phyloP scores from a whole-genome alignment of 1,139 yeast species.

The Suzukiozyma palmioleophila region DNA sequence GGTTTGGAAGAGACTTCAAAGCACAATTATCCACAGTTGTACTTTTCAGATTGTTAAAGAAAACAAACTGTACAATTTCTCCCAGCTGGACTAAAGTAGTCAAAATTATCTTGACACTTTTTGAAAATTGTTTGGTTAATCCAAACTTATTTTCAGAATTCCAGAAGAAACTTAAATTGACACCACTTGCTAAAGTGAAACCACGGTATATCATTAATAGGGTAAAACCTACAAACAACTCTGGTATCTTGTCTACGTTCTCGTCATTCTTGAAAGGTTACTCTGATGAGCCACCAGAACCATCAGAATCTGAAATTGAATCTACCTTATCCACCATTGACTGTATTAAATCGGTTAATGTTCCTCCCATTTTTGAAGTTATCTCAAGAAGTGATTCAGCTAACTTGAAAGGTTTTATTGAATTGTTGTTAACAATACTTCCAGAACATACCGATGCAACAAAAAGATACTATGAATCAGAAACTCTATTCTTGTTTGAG shows the following conservation, averaged over 20 bases:
- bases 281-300: slow-evolving; percentile 83
- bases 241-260: slow-evolving; percentile 79
- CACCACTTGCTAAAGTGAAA: slow-evolving; percentile 53
- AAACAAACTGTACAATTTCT: slow-evolving; percentile 46
- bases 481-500: slow-evolving; percentile 54
- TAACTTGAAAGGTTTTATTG: slow-evolving; percentile 17
- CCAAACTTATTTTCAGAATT: slow-evolving; percentile 65
- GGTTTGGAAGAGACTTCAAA: slow-evolving; percentile 85
- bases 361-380: slow-evolving; percentile 47
- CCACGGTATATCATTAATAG: slow-evolving; percentile 65
- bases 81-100: slow-evolving; percentile 60
- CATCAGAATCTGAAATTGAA: slow-evolving; percentile 88
- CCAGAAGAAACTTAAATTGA: slow-evolving; percentile 51
- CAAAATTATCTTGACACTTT: slow-evolving; percentile 58
- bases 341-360: slow-evolving; percentile 66
- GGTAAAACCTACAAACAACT: slow-evolving; percentile 57
- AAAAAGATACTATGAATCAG: slow-evolving; percentile 49
- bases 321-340: slow-evolving; percentile 78
- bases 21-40: slow-evolving; percentile 89
- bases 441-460: slow-evolving; percentile 31
- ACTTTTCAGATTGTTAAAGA: slow-evolving; percentile 68
- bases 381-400: slow-evolving; percentile 30
- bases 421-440: slow-evolving; percentile 23
- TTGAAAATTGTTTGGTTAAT: slow-evolving; percentile 66
- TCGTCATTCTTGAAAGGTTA: slow-evolving; percentile 89